Evolutionary conservation across 148 eudicot genomes (phyloP).

Genomic region (Oxyria digyna): DNA sequence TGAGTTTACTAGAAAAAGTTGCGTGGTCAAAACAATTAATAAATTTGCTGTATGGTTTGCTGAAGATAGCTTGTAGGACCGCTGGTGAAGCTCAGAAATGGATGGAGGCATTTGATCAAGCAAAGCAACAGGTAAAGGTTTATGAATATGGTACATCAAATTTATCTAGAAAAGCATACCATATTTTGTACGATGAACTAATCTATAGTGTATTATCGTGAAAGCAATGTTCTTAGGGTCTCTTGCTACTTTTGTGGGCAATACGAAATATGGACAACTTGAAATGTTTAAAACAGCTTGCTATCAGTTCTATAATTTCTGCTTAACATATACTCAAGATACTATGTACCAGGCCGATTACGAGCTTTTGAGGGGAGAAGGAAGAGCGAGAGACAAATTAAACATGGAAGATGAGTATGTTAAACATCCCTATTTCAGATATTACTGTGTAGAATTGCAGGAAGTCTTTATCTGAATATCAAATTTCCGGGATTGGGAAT

Average conservation of each 20-base stretch:
- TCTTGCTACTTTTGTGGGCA: not conserved
- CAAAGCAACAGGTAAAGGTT: constrained; percentile 66
- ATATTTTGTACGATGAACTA: not conserved
- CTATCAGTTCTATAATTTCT: not conserved
- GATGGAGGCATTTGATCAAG: constrained; percentile 94
- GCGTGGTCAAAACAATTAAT: not conserved
- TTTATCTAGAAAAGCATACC: not conserved
- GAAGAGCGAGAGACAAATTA: constrained; percentile 58
- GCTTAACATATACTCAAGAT: not conserved
- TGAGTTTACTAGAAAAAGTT: not conserved
- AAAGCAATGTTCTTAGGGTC: not conserved
- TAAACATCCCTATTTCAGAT: constrained; percentile 12
- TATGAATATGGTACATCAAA: not conserved
- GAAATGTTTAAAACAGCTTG: not conserved
- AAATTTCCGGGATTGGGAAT: not conserved
- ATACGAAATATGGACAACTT: not conserved
- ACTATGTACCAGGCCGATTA: constrained; percentile 49
- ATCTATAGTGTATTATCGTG: not conserved
- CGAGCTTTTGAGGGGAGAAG: constrained; percentile 54
- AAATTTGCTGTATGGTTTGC: constrained; percentile 18
- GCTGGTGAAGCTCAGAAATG: constrained; percentile 77
- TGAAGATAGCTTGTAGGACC: constrained; percentile 94
- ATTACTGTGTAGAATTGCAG: not conserved
- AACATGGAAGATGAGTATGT: constrained; percentile 77
- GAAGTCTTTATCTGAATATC: not conserved